These are phyloP conservation scores for Cinchona pubescens DNA, from an alignment of 257 asterid genomes.

Conservation along the genomic window DNA sequence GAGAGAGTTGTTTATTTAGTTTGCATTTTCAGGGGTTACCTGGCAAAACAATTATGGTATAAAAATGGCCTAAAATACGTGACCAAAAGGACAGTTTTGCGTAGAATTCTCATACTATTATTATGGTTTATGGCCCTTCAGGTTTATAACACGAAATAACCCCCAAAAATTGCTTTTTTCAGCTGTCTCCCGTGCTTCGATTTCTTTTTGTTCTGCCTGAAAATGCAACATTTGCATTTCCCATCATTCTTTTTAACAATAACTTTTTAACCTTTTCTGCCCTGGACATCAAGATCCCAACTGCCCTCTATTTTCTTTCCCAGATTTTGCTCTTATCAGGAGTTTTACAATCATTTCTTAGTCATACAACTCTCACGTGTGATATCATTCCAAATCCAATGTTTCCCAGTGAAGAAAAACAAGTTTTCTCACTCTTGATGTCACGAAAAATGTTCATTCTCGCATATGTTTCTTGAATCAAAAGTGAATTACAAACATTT, in stretches of 20 bases:
- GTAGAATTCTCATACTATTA: background rate
- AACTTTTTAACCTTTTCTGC: background rate
- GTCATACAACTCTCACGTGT: conserved; percentile 28
- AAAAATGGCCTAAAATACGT: background rate
- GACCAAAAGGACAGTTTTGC: background rate
- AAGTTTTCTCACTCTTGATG: background rate
- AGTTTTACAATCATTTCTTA: background rate
- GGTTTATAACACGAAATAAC: conserved; percentile 3
- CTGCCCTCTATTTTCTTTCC: conserved; percentile 7
- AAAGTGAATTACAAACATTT: background rate
- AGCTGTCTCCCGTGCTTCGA: conserved; percentile 18
- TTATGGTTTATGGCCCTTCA: background rate
- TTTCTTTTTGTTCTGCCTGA: background rate
- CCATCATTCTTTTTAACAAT: background rate
- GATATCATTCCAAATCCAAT: background rate
- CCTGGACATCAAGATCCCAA: conserved; percentile 24
- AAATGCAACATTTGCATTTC: background rate
- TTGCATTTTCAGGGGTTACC: background rate
- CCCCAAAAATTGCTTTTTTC: conserved; percentile 1
- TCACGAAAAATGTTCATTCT: conserved; percentile 1
- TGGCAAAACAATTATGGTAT: conserved; percentile 6
- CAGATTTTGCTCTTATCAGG: conserved; percentile 12
- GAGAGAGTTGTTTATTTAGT: too few relatives aligned
- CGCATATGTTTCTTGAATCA: background rate
- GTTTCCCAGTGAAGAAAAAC: background rate